Conservation (phyloP, 148 eudicot species). For the Simmondsia chinensis region DNA sequence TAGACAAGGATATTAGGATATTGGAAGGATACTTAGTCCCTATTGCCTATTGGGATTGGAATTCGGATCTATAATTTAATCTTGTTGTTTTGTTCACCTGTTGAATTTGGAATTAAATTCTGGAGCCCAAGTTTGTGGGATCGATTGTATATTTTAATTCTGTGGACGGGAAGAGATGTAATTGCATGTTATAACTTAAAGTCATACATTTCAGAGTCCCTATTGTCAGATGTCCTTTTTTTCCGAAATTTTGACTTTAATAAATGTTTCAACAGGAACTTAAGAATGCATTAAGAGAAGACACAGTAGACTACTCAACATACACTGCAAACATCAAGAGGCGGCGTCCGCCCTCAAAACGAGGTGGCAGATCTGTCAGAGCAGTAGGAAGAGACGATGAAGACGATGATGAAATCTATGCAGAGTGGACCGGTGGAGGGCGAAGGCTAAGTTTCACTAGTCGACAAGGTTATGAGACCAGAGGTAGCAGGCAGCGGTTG, state of each 20-base stretch:
- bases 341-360: conserved; percentile 64
- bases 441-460: conserved; percentile 32
- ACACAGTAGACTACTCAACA: conserved; percentile 81
- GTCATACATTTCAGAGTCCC: neutral
- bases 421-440: conserved; percentile 34
- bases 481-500: conserved; percentile 41
- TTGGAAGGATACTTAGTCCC: neutral
- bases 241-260: neutral
- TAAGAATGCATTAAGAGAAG: conserved; percentile 84
- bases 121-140: too few species aligned
- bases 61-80: too few species aligned
- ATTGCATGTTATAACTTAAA: neutral
- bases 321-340: conserved; percentile 87
- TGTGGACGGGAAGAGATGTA: too few species aligned
- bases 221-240: neutral
- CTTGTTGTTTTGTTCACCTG: too few species aligned
- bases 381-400: conserved; percentile 24
- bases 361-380: conserved; percentile 45
- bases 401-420: conserved; percentile 42
- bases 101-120: too few species aligned
- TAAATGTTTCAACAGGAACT: conserved; percentile 45
- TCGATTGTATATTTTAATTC: too few species aligned
- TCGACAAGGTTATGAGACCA: conserved; percentile 31
- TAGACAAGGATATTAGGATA: too few species aligned
- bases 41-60: too few species aligned